These are phyloP conservation scores for Furcasterigmium furcatum DNA, from an alignment of 2,329 filamentous ascomycete genomes.

Conservation along the genomic window DNA sequence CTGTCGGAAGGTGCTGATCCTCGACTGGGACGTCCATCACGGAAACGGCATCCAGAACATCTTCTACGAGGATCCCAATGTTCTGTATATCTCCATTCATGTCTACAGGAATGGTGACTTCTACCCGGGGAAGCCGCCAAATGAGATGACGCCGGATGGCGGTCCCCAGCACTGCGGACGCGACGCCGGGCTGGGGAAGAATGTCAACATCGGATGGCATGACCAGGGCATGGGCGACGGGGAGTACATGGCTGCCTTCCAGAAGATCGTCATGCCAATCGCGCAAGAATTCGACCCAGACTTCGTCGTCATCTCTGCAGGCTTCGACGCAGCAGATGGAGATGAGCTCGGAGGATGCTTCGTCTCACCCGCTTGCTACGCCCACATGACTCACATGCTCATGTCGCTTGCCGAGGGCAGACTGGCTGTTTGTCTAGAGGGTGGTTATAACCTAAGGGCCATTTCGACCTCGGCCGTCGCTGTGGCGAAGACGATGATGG, in stretches of 20 bases:
- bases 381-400: conserved; percentile 99
- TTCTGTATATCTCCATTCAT: conserved; percentile 93
- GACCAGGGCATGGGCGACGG: conserved; percentile 86
- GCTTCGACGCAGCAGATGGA: conserved; percentile 92
- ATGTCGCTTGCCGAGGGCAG: conserved; percentile 92
- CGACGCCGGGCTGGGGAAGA: conserved; percentile 53
- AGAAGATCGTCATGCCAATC: conserved; percentile 94
- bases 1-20: conserved; percentile 85
- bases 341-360: conserved; percentile 92
- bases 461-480: conserved; percentile 92
- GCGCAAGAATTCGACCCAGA: conserved; percentile 92
- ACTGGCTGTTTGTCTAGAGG: conserved; percentile 88
- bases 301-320: conserved; percentile 90
- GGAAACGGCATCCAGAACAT: conserved; percentile 96
- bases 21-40: conserved; percentile 84
- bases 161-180: conserved; percentile 57
- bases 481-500: conserved; percentile 91
- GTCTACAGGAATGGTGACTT: conserved; percentile 82
- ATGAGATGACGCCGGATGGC: conserved; percentile 55
- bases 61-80: conserved; percentile 91
- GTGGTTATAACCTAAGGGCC: conserved; percentile 89
- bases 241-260: conserved; percentile 95
- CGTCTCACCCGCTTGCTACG: conserved; percentile 87
- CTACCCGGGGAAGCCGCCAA: conserved; percentile 70
- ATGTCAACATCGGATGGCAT: conserved; percentile 66